Percentiles rank a stretch among this genome's conserved stretches.
Conservation (phyloP, 768 basidiomycete genomes). For the Calocera viscosa region DNA sequence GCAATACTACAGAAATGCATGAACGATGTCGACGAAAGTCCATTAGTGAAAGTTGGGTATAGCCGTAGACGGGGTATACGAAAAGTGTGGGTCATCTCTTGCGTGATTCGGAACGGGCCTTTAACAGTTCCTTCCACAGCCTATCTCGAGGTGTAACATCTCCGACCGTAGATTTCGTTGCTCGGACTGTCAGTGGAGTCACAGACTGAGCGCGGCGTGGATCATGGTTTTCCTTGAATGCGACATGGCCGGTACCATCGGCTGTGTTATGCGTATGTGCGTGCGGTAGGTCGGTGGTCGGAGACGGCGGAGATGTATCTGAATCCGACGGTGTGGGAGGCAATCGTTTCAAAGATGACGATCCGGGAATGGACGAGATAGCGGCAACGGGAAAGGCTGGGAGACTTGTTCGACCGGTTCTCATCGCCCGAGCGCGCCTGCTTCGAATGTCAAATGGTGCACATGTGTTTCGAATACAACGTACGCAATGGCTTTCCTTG, state of each 20-base stretch:
- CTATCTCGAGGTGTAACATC: background rate
- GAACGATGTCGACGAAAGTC: constrained; percentile 19
- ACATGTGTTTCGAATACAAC: constrained; percentile 25
- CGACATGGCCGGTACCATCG: constrained; percentile 4
- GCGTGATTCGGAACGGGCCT: constrained; percentile 1
- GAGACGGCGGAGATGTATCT: background rate
- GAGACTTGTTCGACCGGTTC: background rate
- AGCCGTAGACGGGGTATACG: background rate
- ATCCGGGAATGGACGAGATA: background rate
- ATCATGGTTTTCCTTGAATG: constrained; percentile 17
- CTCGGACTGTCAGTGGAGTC: background rate
- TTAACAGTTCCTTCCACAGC: background rate
- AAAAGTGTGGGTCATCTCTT: background rate
- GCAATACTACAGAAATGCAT: constrained; percentile 92
- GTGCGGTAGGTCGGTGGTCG: background rate
- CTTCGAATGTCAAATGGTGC: background rate
- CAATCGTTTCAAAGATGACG: background rate
- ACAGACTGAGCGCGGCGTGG: constrained; percentile 16
- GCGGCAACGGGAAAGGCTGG: background rate
- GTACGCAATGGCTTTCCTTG: constrained; percentile 73
- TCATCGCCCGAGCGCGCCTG: background rate
- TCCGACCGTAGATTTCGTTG: background rate
- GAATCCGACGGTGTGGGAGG: constrained; percentile 1
- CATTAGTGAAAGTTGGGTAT: background rate
- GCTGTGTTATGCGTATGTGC: background rate